These are phyloP conservation scores for Calonectria pauciramosa DNA, from an alignment of 2,329 filamentous ascomycete genomes.

Conservation along the genomic window DNA sequence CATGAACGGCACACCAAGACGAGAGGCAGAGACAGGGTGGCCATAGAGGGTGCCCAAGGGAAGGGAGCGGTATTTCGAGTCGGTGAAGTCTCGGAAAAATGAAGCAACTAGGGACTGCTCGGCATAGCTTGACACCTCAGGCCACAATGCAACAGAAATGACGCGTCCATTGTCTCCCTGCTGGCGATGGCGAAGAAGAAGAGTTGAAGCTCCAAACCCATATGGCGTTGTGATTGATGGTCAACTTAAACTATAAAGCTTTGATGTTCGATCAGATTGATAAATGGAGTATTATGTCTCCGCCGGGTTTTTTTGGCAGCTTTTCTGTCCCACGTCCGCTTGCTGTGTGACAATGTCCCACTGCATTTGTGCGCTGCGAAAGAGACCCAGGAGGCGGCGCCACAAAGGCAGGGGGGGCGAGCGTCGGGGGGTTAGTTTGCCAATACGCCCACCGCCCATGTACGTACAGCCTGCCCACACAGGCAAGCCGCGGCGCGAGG, in stretches of 20 bases:
- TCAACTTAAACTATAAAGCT: slow-evolving; percentile 15
- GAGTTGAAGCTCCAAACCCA: slow-evolving; percentile 14
- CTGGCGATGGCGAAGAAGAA: background rate
- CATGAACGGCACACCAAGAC: slow-evolving; percentile 16
- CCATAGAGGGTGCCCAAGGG: slow-evolving; percentile 23
- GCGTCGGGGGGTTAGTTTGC: slow-evolving; percentile 18
- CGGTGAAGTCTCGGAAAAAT: slow-evolving; percentile 47
- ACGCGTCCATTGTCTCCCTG: slow-evolving; percentile 13
- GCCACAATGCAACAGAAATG: slow-evolving; percentile 25
- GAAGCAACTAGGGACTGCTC: slow-evolving; percentile 36
- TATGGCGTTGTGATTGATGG: background rate
- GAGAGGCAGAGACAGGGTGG: slow-evolving; percentile 9
- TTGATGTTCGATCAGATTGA: slow-evolving; percentile 39
- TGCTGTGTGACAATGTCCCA: slow-evolving; percentile 35
- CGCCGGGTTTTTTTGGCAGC: slow-evolving; percentile 30
- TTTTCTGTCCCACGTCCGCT: slow-evolving; percentile 34
- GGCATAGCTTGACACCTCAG: slow-evolving; percentile 34
- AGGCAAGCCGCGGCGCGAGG: background rate
- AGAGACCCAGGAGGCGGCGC: slow-evolving; percentile 39
- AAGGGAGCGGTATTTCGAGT: slow-evolving; percentile 40
- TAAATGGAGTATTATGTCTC: slow-evolving; percentile 36
- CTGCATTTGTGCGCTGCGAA: slow-evolving; percentile 36
- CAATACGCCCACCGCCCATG: background rate
- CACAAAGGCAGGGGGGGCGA: slow-evolving; percentile 39
- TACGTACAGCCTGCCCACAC: background rate